Conservation (phyloP, 768 basidiomycete species). For the Pleurotus djamor region DNA sequence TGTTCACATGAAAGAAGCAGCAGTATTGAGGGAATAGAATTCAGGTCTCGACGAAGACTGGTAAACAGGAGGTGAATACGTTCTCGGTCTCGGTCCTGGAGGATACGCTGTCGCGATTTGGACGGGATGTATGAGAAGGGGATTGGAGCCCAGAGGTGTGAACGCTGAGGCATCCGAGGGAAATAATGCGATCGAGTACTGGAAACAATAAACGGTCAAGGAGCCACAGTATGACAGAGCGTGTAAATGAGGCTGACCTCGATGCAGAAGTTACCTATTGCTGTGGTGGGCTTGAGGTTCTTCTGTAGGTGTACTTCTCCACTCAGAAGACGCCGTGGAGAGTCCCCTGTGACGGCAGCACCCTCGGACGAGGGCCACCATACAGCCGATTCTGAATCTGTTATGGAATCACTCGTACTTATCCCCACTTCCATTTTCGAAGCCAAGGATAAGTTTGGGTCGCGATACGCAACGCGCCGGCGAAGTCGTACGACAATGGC, state of each 20-base stretch:
- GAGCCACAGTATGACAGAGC: not conserved
- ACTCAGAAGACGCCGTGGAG: slow-evolving; percentile 19
- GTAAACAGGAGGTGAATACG: slow-evolving; percentile 25
- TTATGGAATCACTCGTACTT: slow-evolving; percentile 22
- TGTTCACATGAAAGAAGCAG: too few species aligned
- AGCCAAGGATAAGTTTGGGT: slow-evolving; percentile 6
- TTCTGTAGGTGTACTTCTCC: slow-evolving; percentile 34
- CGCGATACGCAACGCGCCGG: slow-evolving; percentile 19
- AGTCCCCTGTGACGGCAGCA: slow-evolving; percentile 1
- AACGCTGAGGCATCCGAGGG: slow-evolving; percentile 31
- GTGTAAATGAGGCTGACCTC: slow-evolving; percentile 22
- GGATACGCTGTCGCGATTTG: slow-evolving; percentile 30
- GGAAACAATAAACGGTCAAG: slow-evolving; percentile 1
- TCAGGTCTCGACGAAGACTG: slow-evolving; percentile 3
- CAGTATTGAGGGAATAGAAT: not conserved
- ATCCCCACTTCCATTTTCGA: slow-evolving; percentile 4
- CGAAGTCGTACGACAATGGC: slow-evolving; percentile 29
- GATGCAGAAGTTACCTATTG: slow-evolving; percentile 34
- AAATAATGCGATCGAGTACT: slow-evolving; percentile 37
- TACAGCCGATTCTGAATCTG: slow-evolving; percentile 23
- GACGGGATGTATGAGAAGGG: slow-evolving; percentile 25
- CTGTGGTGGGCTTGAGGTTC: slow-evolving; percentile 32
- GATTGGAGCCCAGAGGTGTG: slow-evolving; percentile 18
- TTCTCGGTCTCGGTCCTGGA: slow-evolving; percentile 23
- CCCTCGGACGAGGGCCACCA: slow-evolving; percentile 28